Evolutionary conservation across 805 yeast species (phyloP), one percentile per base, ranked within the genome.

Genomic region (Yarrowia sp.): DNA sequence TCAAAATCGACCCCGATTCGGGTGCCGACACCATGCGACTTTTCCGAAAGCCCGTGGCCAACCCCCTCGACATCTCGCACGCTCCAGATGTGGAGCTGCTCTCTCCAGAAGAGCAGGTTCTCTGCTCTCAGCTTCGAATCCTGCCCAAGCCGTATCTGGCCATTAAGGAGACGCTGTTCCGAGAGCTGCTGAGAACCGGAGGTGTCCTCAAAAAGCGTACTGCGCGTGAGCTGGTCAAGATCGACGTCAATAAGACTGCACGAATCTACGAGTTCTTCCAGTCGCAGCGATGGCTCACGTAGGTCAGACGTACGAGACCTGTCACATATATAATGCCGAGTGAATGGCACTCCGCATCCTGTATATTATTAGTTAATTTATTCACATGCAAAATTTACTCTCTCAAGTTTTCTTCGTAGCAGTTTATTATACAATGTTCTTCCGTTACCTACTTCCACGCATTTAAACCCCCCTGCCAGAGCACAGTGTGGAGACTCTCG

Each of bases 141-240:
- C 75, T 88, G 62, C 99, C 99, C 14, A 93, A 94, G 72, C 96
- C 98, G 3, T 94, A 93, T 70, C 77, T 94, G 64, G 97, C 96
- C 2, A 89, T 94, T 66, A 94, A 94, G 71, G 96, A 90, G 71
- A 84, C 90, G 3, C 74, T 94, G 62, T 90, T 94, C 78, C 83
- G 96, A 68, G 97, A 92, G 70, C 83, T 96, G 31, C 77, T 92
- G 38, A 85, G 89, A 66, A 85, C 88, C 42, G 96, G 96, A 38
- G 98, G 98, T 5, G 75, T 81, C 6, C 72, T 94, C 69, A 89
- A 89, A 76, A 87, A 88, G 74, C 86, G 89, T 69, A 85, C 87
- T 16, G 94, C 96, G n/a, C 81, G 91, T 68, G 97, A 88, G 63
- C 76, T 90, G 62, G 76, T 90, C 64, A 88, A 90, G 69, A 85